These are phyloP conservation scores for Peterozyma xylosa DNA, from an alignment of 805 yeast species.

Conservation along the genomic window DNA sequence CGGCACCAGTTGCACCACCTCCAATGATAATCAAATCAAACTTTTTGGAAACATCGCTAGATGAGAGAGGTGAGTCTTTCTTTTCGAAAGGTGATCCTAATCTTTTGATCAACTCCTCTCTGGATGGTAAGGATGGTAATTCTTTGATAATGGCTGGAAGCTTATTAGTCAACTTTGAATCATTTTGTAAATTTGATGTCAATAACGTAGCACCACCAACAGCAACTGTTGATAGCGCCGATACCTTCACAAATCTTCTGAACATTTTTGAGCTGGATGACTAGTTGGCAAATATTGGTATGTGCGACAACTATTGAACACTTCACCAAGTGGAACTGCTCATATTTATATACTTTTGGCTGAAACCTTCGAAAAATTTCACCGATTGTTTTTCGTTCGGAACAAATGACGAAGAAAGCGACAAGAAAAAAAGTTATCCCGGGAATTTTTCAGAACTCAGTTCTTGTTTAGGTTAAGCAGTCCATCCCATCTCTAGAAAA, in stretches of 20 bases:
- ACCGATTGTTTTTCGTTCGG: too few relatives aligned
- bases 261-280: slow-evolving; percentile 1
- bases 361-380: too few relatives aligned
- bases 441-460: too few relatives aligned
- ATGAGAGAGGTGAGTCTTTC: slow-evolving; percentile 6
- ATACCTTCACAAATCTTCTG: slow-evolving; percentile 1
- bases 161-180: slow-evolving; percentile 5
- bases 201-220: slow-evolving; percentile 3
- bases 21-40: slow-evolving; percentile 85
- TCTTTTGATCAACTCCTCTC: slow-evolving; percentile 43
- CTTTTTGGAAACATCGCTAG: slow-evolving; percentile 34
- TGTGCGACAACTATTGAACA: too few relatives aligned
- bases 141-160: slow-evolving; percentile 36
- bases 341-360: too few relatives aligned
- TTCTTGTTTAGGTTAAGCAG: too few relatives aligned
- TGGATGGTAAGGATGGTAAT: slow-evolving; percentile 44
- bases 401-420: too few relatives aligned
- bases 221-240: slow-evolving; percentile 1
- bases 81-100: slow-evolving; percentile 23
- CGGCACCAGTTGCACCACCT: slow-evolving; percentile 96
- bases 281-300: too few relatives aligned
- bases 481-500: too few relatives aligned
- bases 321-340: too few relatives aligned
- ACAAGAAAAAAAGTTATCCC: too few relatives aligned
- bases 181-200: slow-evolving; percentile 2